These are phyloP conservation scores for Mucor plumbeus DNA, from an alignment of 371 early-diverging fungal species.

Conservation along the genomic window DNA sequence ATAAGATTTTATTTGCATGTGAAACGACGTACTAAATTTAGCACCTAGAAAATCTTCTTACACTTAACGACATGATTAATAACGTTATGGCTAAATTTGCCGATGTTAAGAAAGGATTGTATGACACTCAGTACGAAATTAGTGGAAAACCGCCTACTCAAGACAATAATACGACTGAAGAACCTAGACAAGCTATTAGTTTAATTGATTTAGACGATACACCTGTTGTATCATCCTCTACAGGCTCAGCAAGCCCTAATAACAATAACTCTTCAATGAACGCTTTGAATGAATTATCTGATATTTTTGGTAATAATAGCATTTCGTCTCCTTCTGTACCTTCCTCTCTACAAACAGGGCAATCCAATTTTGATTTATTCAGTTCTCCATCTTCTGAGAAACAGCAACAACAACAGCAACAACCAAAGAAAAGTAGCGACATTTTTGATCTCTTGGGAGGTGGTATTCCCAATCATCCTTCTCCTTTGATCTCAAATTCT, in stretches of 20 bases:
- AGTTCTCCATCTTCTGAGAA: constrained; percentile 19
- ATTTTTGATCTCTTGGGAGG: constrained; percentile 32
- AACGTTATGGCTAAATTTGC: constrained; percentile 76
- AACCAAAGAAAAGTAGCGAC: constrained; percentile 10
- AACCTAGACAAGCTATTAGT: constrained; percentile 50
- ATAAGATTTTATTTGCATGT: background rate
- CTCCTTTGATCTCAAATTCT: constrained; percentile 11
- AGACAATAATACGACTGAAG: constrained; percentile 20
- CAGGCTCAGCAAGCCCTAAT: constrained; percentile 2
- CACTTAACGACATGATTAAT: constrained; percentile 88
- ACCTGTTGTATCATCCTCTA: background rate
- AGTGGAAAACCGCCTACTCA: constrained; percentile 45
- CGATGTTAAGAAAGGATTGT: constrained; percentile 68
- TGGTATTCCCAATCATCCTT: constrained; percentile 14
- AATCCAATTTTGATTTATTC: constrained; percentile 24
- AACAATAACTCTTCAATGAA: constrained; percentile 8
- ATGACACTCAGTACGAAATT: constrained; percentile 52
- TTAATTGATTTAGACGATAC: constrained; percentile 70
- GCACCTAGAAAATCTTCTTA: constrained; percentile 63
- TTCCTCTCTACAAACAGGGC: constrained; percentile 13
- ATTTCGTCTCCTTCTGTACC: constrained; percentile 33
- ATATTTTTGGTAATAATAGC: constrained; percentile 46
- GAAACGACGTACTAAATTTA: constrained; percentile 11
- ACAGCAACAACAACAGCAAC: constrained; percentile 20
- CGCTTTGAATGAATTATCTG: constrained; percentile 41